Base-by-base conservation (phyloP, 139 green algal species). In the Coelastrella sp. region DNA sequence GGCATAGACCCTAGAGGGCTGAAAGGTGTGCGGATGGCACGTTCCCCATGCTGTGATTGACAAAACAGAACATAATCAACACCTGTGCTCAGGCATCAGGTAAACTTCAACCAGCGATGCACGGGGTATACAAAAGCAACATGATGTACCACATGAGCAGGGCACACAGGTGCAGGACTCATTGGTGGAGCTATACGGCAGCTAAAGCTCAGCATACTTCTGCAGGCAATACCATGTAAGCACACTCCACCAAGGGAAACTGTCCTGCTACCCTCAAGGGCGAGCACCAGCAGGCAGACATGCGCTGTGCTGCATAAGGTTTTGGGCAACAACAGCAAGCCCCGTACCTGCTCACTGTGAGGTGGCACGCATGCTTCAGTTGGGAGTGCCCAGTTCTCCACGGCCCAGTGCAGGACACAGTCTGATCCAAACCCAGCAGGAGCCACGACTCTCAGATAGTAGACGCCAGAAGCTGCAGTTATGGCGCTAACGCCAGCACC, bases 301-400 rank as follows among this genome's bases (percentile, higher is more conserved):
- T 77, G 15, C 38, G 11, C 21, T 27, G n/a, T n/a, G n/a, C n/a
- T n/a, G n/a, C n/a, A n/a, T n/a, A n/a, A n/a, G n/a, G n/a, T n/a
- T 77, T 6, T 51, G 38, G 19, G 2, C n/a, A 53, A 5, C 30
- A 78, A 21, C 30, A 7, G 5, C 5, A n/a, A 50, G 67, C 4
- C 6, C 34, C 51, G 11, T 25, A 72, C 73, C 83, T 78, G 51
- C 34, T 77, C 62, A 27, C 45, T 88, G 62, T 71, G 37, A 19
- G 41, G 50, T 32, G 71, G 76, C n/a, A n/a, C 30, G 8, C 51
- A 63, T n/a, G 53, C 69, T 50, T 89, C 60, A 2, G 89, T 41
- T 3, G 92, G 88, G 45, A 90, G 84, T 4, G 75, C n/a, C 94
- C 94, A 98, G 74, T 96, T 92, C 68, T 98, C 91, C 8, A 94